Evolutionary conservation across 176 grass and related monocot genomes (phyloP).

Genomic region (Ampelocalamus luodianensis): DNA sequence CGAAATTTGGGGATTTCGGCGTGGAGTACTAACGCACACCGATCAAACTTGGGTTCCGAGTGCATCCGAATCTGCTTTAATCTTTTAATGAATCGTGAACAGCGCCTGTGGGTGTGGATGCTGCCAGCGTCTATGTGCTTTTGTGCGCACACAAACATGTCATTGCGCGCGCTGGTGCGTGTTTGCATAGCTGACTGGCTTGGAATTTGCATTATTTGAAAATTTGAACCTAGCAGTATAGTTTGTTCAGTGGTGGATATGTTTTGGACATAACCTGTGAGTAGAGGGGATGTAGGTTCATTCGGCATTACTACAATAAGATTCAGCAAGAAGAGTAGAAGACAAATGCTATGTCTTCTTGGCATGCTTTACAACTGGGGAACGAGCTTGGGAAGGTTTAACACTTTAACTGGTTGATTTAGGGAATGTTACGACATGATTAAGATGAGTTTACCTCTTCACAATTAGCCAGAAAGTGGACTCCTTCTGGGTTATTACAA

Average conservation of each 20-base stretch:
- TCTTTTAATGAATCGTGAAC: neutral
- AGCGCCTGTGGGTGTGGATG: no score
- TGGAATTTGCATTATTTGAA: no score
- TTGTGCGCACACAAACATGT: neutral
- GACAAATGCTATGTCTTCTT: neutral
- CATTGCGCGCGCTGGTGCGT: no score
- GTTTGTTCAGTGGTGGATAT: no score
- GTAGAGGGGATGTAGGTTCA: no score
- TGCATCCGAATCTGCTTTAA: neutral
- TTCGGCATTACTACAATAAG: neutral
- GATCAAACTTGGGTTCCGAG: neutral
- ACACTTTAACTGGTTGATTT: neutral
- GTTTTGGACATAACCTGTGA: no score
- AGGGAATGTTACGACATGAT: neutral
- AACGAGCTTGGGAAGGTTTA: neutral
- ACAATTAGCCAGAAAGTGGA: neutral
- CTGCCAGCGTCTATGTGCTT: neutral
- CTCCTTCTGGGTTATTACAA: neutral
- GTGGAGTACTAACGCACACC: neutral
- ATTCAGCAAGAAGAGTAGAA: no score
- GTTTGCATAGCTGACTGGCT: no score
- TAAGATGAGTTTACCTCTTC: neutral
- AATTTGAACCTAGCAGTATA: no score
- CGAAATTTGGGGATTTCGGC: neutral
- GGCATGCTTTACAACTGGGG: neutral